phyloP scores from a whole-genome alignment of 306 rosid genomes.

The Rosa rugosa region DNA sequence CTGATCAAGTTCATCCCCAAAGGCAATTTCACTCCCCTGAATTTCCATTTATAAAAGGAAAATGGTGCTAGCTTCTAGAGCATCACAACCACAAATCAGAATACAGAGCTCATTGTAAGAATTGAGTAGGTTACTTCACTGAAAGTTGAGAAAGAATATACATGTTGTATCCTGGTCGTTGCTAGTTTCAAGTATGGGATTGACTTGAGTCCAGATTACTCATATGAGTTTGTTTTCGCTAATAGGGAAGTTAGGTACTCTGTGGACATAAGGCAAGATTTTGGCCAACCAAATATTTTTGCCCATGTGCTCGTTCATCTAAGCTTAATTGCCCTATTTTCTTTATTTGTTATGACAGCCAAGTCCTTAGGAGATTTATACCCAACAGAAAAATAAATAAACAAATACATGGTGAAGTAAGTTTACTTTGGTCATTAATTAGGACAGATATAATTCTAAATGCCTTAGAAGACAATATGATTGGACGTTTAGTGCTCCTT shows the following conservation, averaged over 20 bases:
- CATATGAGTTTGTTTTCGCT: background rate
- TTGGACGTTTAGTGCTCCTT: background rate
- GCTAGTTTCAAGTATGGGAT: background rate
- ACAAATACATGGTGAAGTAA: background rate
- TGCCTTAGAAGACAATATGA: background rate
- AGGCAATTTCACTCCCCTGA: background rate
- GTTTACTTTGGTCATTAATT: background rate
- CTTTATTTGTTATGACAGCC: background rate
- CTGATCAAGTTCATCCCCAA: background rate
- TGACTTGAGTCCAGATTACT: background rate
- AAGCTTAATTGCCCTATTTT: background rate
- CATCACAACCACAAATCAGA: background rate
- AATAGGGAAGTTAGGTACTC: background rate
- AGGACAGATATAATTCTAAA: background rate
- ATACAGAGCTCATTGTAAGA: background rate
- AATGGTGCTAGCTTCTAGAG: background rate
- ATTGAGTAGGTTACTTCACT: slow-evolving; percentile 1
- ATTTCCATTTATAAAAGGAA: background rate
- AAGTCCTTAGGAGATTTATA: background rate
- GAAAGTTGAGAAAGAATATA: background rate
- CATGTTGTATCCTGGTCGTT: background rate
- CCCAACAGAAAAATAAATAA: background rate
- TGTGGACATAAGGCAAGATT: background rate
- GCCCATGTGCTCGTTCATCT: background rate
- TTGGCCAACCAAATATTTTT: background rate